A percentile compares a stretch with the other conserved stretches of the same genome.
Conservation (phyloP, 2,329 filamentous ascomycete genomes). For the Colletotrichum tropicicola region DNA sequence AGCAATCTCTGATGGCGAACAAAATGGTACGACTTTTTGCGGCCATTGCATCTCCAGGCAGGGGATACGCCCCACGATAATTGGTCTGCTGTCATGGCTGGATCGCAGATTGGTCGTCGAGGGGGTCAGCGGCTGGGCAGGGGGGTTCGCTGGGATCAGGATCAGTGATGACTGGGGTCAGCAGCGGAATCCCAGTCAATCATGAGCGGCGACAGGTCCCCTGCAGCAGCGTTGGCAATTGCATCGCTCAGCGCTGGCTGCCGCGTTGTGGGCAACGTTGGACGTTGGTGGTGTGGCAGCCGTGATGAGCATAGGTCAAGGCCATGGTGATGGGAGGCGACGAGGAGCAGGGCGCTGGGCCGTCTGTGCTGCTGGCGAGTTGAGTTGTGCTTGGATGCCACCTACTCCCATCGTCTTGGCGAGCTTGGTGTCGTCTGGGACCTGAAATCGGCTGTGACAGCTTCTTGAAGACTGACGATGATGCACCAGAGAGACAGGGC, state of each 20-base stretch:
- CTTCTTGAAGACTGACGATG: too few relatives aligned
- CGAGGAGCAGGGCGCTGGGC: too few relatives aligned
- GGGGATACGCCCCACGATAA: conserved; percentile 29
- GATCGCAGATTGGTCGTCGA: conserved; percentile 33
- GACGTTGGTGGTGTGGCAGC: not conserved
- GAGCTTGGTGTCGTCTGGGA: too few relatives aligned
- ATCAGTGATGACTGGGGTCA: conserved; percentile 1
- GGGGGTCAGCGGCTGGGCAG: conserved; percentile 24
- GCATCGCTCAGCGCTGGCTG: not conserved
- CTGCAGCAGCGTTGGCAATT: not conserved
- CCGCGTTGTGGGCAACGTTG: not conserved
- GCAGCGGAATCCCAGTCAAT: conserved; percentile 8
- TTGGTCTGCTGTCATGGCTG: conserved; percentile 32
- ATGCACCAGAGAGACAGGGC: too few relatives aligned
- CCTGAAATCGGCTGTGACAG: too few relatives aligned
- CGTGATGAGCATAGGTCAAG: not conserved
- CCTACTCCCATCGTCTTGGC: too few relatives aligned
- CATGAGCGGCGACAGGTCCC: not conserved
- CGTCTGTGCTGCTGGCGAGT: too few relatives aligned
- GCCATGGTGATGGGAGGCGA: too few relatives aligned
- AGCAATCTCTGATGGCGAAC: conserved; percentile 30
- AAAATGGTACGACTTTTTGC: conserved; percentile 35
- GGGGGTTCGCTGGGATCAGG: conserved; percentile 16
- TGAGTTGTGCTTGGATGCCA: too few relatives aligned
- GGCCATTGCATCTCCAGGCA: conserved; percentile 27